Base-by-base conservation (phyloP, 805 yeast species). In the Metschnikowia continentalis region DNA sequence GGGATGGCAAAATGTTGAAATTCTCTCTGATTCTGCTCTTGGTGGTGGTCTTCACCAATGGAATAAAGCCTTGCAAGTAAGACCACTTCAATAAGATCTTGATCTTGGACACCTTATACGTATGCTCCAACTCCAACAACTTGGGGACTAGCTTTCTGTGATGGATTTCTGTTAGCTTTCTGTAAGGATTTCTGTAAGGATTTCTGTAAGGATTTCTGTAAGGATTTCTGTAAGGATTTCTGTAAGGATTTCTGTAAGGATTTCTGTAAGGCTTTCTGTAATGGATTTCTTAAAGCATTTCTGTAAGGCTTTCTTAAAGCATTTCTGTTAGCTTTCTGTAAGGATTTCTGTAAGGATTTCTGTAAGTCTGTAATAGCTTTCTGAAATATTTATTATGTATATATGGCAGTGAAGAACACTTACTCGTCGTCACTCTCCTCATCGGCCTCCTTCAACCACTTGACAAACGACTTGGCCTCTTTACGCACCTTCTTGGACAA, bases 391-490 rank as follows among this genome's bases (percentile, higher is more conserved):
- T 23, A 23, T 23, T 23, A 23, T 23, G 26, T 23, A 23, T 23
- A 23, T 23, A 8, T 7, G 8, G 8, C 3, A 23, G 26, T 22
- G 8, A 6, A 22, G 26, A 23, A 7, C 6, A 17, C 39, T 32
- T 77, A 81, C 57, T 83, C 89, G 44, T 82, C 86, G 58, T 82
- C 88, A 57, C 79, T 78, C 57, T 85, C 92, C 67, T 83, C 86
- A 60, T 90, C 97, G 54, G 99, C 98, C 70, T 88, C 91, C 66
- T 90, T 85, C 59, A 94, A 81, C 99, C 99, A 94, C 59, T 86
- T 83, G 57, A 94, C 75, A 74, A 94, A 94, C 32, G 98, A 96
- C 73, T 90, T 91, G 54, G 97, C 97, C 42, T 97, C 94, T 72
- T 84, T 88, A 72, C 97, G 88, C 47, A 91, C 96, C 79, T 88